Conservation (phyloP, 2,329 filamentous ascomycete species). For the Talaromyces sp. region DNA sequence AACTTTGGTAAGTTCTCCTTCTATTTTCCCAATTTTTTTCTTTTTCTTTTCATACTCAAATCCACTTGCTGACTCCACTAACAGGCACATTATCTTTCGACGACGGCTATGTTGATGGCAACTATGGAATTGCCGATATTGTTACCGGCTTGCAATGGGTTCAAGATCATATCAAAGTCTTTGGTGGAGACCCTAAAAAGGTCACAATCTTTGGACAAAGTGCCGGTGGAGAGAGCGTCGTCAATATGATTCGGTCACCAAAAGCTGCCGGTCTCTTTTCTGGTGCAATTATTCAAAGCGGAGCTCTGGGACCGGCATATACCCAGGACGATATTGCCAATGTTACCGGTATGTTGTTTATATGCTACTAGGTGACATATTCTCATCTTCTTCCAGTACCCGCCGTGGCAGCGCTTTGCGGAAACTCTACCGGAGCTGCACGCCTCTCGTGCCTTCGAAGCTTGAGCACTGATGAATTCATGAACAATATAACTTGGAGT, state of each 20-base stretch:
- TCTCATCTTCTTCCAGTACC: neutral
- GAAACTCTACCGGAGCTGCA: neutral
- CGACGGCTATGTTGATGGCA: neutral
- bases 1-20: conserved; percentile 56
- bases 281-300: neutral
- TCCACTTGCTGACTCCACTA: too few relatives aligned
- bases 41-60: too few relatives aligned
- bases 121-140: neutral
- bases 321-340: neutral
- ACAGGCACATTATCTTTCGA: conserved; percentile 34
- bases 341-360: neutral
- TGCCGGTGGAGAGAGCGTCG: conserved; percentile 16
- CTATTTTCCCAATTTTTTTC: too few relatives aligned
- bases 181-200: conserved; percentile 24
- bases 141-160: conserved; percentile 14
- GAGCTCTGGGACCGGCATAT: neutral
- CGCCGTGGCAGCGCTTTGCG: conserved; percentile 1
- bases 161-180: conserved; percentile 21
- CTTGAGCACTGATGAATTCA: neutral
- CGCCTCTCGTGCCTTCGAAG: conserved; percentile 3
- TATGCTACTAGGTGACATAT: neutral
- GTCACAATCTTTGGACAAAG: conserved; percentile 23
- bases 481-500: conserved; percentile 1
- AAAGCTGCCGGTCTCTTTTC: neutral
- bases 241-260: neutral